These are phyloP conservation scores for Inga oerstediana DNA, from an alignment of 306 rosid genomes.

Conservation along the genomic window DNA sequence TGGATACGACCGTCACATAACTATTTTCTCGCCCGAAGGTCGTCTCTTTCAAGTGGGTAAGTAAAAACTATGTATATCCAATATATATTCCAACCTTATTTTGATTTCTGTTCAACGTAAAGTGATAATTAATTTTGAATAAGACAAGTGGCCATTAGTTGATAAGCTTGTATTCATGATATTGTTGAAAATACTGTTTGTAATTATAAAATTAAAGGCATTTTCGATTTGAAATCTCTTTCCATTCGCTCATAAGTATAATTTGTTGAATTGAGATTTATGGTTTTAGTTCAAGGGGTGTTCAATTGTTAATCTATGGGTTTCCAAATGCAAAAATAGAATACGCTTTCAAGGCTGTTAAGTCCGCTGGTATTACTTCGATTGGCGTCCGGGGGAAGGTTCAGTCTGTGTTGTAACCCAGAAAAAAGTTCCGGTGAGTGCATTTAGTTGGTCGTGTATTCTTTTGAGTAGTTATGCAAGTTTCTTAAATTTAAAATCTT, in stretches of 20 bases:
- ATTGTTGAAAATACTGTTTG: neutral
- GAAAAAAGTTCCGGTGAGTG: slow-evolving; percentile 27
- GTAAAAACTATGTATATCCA: neutral
- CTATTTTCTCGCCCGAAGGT: slow-evolving; percentile 98
- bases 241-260: neutral
- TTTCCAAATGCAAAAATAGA: slow-evolving; percentile 38
- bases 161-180: neutral
- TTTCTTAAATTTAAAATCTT: neutral
- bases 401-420: slow-evolving; percentile 71
- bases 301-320: neutral
- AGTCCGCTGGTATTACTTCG: slow-evolving; percentile 61
- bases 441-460: neutral
- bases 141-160: neutral
- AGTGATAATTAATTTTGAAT: neutral
- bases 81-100: neutral
- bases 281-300: slow-evolving; percentile 2
- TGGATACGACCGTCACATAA: slow-evolving; percentile 96
- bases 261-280: neutral
- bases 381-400: slow-evolving; percentile 73
- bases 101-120: neutral
- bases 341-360: slow-evolving; percentile 79
- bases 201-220: neutral
- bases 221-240: neutral
- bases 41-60: slow-evolving; percentile 85
- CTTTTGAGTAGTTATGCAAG: neutral